Conservation (phyloP, 495 filamentous ascomycete species). For the Pyronema omphalodes region DNA sequence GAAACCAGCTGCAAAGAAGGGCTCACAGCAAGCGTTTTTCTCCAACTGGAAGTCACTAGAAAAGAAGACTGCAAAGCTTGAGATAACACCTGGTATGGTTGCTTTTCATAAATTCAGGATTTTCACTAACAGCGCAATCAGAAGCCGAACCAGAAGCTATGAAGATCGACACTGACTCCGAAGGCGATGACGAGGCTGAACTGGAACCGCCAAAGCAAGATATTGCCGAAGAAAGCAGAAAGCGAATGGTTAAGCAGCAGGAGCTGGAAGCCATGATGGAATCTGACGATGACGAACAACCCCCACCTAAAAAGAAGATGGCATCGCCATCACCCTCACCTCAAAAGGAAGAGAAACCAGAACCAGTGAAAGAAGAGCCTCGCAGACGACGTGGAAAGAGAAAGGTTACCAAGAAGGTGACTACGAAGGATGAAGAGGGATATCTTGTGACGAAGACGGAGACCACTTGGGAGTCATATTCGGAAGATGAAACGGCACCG, state of each 20-base stretch:
- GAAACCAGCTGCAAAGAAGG: constrained; percentile 28
- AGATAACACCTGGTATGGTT: too few relatives aligned
- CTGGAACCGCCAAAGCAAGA: constrained; percentile 17
- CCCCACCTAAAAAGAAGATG: constrained; percentile 26
- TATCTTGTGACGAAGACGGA: constrained; percentile 89
- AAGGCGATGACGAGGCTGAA: constrained; percentile 20
- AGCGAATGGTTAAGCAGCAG: constrained; percentile 34
- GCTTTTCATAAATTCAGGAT: too few relatives aligned
- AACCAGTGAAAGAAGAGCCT: constrained; percentile 27
- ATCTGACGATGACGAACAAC: constrained; percentile 13
- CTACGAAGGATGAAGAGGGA: constrained; percentile 76
- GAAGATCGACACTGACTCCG: constrained; percentile 14
- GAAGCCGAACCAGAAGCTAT: background rate
- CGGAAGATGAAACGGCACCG: constrained; percentile 65
- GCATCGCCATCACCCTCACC: constrained; percentile 24
- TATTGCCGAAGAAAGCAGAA: constrained; percentile 31
- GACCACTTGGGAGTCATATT: constrained; percentile 84
- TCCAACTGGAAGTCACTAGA: background rate
- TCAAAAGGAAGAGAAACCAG: constrained; percentile 23
- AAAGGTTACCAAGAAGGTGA: constrained; percentile 76
- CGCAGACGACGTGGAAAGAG: constrained; percentile 57
- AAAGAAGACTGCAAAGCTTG: constrained; percentile 23
- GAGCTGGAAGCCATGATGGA: constrained; percentile 57
- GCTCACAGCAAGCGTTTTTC: constrained; percentile 30
- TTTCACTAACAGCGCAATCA: too few relatives aligned